Evolutionary conservation across 805 yeast species (phyloP).

Genomic region (Candida maris): DNA sequence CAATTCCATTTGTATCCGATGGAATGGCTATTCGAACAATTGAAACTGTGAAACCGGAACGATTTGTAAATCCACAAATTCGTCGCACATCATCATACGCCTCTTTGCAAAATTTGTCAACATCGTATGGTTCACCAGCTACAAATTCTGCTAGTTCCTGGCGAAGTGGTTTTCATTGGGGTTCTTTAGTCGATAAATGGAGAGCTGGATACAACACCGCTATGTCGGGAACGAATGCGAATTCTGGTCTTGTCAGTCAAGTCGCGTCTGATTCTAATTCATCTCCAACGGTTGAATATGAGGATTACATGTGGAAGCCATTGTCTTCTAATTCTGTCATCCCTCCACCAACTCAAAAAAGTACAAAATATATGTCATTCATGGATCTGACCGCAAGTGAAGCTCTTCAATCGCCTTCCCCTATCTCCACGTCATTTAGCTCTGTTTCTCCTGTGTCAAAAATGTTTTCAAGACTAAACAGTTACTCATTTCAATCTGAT

Average conservation of each 20-base stretch:
- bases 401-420: slow-evolving; percentile 1
- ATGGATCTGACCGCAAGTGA: slow-evolving; percentile 3
- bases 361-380: slow-evolving; percentile 7
- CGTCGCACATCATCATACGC: slow-evolving; percentile 32
- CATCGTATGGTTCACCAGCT: slow-evolving; percentile 34
- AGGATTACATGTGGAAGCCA: slow-evolving; percentile 27
- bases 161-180: slow-evolving; percentile 25
- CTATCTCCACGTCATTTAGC: slow-evolving; percentile 4
- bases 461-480: slow-evolving; percentile 3
- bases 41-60: slow-evolving; percentile 18
- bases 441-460: slow-evolving; percentile 11
- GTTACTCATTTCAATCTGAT: slow-evolving; percentile 4
- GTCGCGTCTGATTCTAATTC: slow-evolving; percentile 16
- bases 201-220: slow-evolving; percentile 10
- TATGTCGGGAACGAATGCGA: not conserved
- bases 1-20: slow-evolving; percentile 20
- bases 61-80: slow-evolving; percentile 18
- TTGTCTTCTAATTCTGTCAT: slow-evolving; percentile 9
- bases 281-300: slow-evolving; percentile 26
- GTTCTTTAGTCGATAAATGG: slow-evolving; percentile 30
- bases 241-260: not conserved
- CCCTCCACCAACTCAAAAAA: slow-evolving; percentile 5
- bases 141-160: slow-evolving; percentile 23
- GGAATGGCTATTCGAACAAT: slow-evolving; percentile 16
- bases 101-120: slow-evolving; percentile 33